These are phyloP conservation scores for Agapanthus africanus DNA, from an alignment of 106 monocot species.

Conservation along the genomic window DNA sequence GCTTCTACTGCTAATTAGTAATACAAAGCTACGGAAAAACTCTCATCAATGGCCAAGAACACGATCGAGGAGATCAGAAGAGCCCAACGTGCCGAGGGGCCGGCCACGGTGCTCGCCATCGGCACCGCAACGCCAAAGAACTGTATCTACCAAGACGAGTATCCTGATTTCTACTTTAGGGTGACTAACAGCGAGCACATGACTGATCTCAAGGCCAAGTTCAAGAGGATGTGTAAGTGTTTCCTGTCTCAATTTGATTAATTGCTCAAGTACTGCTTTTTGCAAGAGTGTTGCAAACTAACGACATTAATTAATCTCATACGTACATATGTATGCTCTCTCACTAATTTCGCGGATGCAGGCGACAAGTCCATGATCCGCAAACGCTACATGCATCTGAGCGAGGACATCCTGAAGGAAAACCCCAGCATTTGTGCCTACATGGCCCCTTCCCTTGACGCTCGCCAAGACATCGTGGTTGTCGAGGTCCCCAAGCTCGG, in stretches of 20 bases:
- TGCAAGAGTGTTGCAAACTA: no score
- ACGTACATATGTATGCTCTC: background rate
- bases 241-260: no score
- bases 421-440: constrained; percentile 33
- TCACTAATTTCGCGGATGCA: no score
- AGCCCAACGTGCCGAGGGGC: constrained; percentile 53
- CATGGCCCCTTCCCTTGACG: constrained; percentile 10
- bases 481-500: constrained; percentile 46
- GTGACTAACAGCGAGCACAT: constrained; percentile 65
- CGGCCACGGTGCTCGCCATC: constrained; percentile 60
- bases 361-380: constrained; percentile 9
- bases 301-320: background rate
- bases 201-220: constrained; percentile 63
- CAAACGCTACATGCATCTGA: constrained; percentile 9
- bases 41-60: background rate
- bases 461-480: constrained; percentile 9
- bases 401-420: constrained; percentile 14
- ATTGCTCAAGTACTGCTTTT: no score
- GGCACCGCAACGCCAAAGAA: constrained; percentile 54
- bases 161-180: constrained; percentile 72
- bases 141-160: constrained; percentile 39
- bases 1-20: no score
- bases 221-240: constrained; percentile 75
- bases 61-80: constrained; percentile 20
- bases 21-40: no score